Conservation (phyloP, 805 yeast genomes). For the Sungouiozyma ichnusensis region DNA sequence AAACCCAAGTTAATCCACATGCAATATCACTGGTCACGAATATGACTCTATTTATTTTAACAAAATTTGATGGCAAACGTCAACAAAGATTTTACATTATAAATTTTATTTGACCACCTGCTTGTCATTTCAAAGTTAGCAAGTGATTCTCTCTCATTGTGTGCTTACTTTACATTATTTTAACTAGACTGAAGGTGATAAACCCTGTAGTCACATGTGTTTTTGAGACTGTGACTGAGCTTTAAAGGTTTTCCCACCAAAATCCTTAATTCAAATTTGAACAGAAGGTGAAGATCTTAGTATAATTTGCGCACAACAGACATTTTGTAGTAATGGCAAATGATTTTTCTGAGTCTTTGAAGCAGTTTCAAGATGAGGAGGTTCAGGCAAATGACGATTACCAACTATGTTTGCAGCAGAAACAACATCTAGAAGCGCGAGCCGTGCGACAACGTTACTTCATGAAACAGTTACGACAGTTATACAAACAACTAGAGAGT, state of each 20-base stretch:
- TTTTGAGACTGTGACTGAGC: not conserved
- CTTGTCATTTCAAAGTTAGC: no score
- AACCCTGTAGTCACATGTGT: not conserved
- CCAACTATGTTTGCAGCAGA: conserved; percentile 14
- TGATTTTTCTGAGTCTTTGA: conserved; percentile 9
- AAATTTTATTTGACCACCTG: no score
- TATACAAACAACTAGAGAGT: conserved; percentile 21
- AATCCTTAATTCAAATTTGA: not conserved
- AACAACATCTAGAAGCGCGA: conserved; percentile 13
- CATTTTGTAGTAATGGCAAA: conserved; percentile 3
- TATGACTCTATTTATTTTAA: not conserved
- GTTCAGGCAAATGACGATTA: conserved; percentile 18
- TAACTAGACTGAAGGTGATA: not conserved
- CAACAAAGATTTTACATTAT: no score
- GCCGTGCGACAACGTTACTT: conserved; percentile 14
- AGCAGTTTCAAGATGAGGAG: conserved; percentile 17
- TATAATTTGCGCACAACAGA: no score
- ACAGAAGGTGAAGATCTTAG: not conserved
- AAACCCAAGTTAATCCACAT: conserved; percentile 17
- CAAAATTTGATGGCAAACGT: not conserved
- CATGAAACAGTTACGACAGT: conserved; percentile 15
- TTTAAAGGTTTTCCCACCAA: not conserved
- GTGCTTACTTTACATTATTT: no score
- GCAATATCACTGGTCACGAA: not conserved
- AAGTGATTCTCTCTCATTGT: no score